These are phyloP conservation scores for Zasmidium angulare DNA, from an alignment of 2,329 filamentous ascomycete species.

Conservation along the genomic window DNA sequence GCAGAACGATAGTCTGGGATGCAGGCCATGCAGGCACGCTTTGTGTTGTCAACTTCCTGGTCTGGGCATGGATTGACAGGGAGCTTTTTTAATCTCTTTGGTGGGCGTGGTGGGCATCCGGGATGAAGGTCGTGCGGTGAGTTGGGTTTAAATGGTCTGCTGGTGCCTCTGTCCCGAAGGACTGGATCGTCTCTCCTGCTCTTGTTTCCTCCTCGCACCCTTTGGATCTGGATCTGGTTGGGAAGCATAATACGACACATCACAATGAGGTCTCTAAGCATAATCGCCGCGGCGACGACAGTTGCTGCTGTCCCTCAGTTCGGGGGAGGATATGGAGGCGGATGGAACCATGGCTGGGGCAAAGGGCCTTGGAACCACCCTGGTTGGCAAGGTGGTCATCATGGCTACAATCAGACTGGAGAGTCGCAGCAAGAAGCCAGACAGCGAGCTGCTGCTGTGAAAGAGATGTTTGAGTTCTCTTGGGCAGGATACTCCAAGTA, in stretches of 20 bases:
- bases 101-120: background rate
- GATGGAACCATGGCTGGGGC: background rate
- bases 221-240: no score
- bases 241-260: background rate
- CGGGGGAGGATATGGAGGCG: background rate
- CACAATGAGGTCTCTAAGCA: slow-evolving; percentile 6
- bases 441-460: slow-evolving; percentile 57
- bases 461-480: slow-evolving; percentile 66
- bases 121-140: background rate
- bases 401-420: slow-evolving; percentile 4
- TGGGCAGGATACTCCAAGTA: slow-evolving; percentile 58
- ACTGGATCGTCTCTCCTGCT: background rate
- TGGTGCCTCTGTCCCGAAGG: background rate
- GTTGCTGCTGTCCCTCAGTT: slow-evolving; percentile 5
- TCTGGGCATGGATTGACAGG: background rate
- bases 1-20: background rate
- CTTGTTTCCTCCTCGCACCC: background rate
- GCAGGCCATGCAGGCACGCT: background rate
- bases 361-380: slow-evolving; percentile 4
- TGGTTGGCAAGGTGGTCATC: slow-evolving; percentile 4
- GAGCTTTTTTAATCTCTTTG: background rate
- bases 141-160: background rate
- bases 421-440: slow-evolving; percentile 17
- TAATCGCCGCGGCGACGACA: slow-evolving; percentile 5
- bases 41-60: no score